Base-by-base conservation (phyloP, 805 yeast species). In the Saccharomycopsis sp. region DNA sequence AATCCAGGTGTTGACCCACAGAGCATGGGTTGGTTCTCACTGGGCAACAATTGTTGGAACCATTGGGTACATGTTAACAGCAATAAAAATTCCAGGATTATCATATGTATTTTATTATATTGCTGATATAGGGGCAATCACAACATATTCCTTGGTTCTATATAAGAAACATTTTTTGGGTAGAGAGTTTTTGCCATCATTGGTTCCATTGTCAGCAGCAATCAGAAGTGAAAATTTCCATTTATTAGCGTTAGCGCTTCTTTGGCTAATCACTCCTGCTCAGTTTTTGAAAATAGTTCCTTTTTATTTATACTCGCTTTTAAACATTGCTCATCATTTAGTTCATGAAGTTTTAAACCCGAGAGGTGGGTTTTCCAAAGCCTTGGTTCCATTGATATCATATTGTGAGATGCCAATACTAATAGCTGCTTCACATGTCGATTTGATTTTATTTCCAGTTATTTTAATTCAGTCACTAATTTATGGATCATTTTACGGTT, bases 351-450 rank as follows among this genome's bases (percentile, higher is more conserved):
- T 46, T 9, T 36, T 49, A 8, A 33, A 22, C 19, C 50, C 50
- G 3, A 9, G 9, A 2, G 19, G 57, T 77, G 84, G 33, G 71
- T 68, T 60, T 79, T 81, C 41, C 72, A 67, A 47, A 83, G 65
- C 54, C 77, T 77, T 47, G 72, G 70, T 51, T 79, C 66, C 47
- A 71, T 74, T 67, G 5, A 70, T 63, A 16, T 69, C 67, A 32
- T 71, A 66, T 58, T 79, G 85, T 60, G 77, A 81, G 3, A 95
- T 79, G 51, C 81, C 83, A 55, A 74, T 66, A 46, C 75, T 74
- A 58, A 74, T 73, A 22, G 95, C 95, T 13, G 95, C 93, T 21
- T 85, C 84, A 52, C 74, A 74, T 51, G 74, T 77, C 28, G 62
- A 59, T 32, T 22, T 48, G 7, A n/a, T 51, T n/a, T 29, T 51